A percentile compares a stretch with the other conserved stretches of the same genome.
These are phyloP conservation scores for Monosporascus sp. DNA, from an alignment of 2,329 filamentous ascomycete species.

Conservation along the genomic window DNA sequence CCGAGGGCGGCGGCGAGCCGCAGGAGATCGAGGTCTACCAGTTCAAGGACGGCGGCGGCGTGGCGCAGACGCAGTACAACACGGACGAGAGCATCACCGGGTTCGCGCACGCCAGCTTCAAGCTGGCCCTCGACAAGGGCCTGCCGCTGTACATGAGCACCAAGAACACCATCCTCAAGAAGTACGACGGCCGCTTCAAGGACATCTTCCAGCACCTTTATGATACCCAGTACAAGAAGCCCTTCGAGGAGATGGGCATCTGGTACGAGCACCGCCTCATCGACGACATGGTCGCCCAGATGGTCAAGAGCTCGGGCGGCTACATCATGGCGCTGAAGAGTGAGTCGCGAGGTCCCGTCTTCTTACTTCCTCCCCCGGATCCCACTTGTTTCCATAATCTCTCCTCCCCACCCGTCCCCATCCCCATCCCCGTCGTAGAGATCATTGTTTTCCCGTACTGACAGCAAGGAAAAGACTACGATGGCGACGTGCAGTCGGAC, in stretches of 20 bases:
- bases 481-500: conserved; percentile 97
- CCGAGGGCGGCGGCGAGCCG: conserved; percentile 73
- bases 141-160: conserved; percentile 99
- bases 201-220: conserved; percentile 99
- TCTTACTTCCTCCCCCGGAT: too few relatives aligned
- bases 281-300: conserved; percentile 99
- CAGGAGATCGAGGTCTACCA: conserved; percentile 87
- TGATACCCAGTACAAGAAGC: conserved; percentile 77
- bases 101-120: conserved; percentile 95
- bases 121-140: conserved; percentile 81
- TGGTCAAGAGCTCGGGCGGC: conserved; percentile 97
- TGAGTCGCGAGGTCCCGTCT: conserved; percentile 39
- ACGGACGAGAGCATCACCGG: conserved; percentile 91
- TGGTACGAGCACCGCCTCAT: conserved; percentile 99
- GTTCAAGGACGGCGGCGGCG: conserved; percentile 80
- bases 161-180: conserved; percentile 99
- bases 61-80: conserved; percentile 97
- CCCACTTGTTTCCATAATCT: background rate
- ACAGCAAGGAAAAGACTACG: conserved; percentile 68
- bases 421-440: conserved; percentile 3
- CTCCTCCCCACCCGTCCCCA: background rate
- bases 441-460: conserved; percentile 8
- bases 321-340: conserved; percentile 99
- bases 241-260: conserved; percentile 87
- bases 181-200: conserved; percentile 98